Percentiles rank a stretch among this genome's conserved stretches.
Conservation (phyloP, 345 rosid genomes). For the Stellera chamaejasme region DNA sequence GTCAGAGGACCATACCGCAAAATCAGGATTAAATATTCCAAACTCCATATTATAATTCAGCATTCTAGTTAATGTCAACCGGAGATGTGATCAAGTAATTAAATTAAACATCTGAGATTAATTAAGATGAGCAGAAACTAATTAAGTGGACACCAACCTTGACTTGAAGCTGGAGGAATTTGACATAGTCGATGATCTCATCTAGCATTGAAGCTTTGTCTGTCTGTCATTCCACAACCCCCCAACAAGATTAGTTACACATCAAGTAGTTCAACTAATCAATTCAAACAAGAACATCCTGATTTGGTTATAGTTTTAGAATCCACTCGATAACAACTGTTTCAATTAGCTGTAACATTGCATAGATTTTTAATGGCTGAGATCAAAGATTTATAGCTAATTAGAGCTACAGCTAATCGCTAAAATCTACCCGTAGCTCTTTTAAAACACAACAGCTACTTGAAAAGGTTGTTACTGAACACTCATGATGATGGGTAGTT, state of each 20-base stretch:
- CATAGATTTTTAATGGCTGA: too few relatives aligned
- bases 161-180: slow-evolving; percentile 99
- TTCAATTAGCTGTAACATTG: too few relatives aligned
- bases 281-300: background rate
- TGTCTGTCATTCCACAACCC: slow-evolving; percentile 55
- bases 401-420: too few relatives aligned
- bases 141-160: slow-evolving; percentile 34
- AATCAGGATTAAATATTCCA: background rate
- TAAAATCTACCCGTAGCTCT: too few relatives aligned
- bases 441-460: too few relatives aligned
- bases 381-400: too few relatives aligned
- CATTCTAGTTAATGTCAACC: slow-evolving; percentile 25
- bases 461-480: too few relatives aligned
- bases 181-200: slow-evolving; percentile 98
- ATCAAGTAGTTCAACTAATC: slow-evolving; percentile 4
- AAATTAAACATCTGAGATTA: background rate
- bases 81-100: slow-evolving; percentile 4
- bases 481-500: too few relatives aligned
- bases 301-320: too few relatives aligned
- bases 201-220: slow-evolving; percentile 99
- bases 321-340: too few relatives aligned
- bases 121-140: background rate
- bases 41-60: background rate
- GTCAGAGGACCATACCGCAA: slow-evolving; percentile 15
- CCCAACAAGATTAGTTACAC: background rate